Evolutionary conservation across 139 green algal species (phyloP), one percentile per base, ranked within the genome.

Genomic region (Chlamydomonas schloesseri): DNA sequence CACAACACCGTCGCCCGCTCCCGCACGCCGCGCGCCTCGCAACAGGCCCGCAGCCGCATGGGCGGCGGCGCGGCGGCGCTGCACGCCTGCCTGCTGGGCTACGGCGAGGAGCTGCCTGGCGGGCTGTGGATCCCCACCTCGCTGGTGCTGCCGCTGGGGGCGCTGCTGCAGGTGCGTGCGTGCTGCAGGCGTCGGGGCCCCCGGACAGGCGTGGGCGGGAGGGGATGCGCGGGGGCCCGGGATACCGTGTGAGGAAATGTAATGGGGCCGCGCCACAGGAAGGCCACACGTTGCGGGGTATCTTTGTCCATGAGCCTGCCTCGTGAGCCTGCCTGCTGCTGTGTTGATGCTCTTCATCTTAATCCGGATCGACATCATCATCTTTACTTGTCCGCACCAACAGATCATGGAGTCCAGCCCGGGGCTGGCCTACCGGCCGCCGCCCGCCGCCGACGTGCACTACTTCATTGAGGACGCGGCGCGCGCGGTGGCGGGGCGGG

Each of bases 71-170:
- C 53, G 18, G 55, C 8, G 33, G 72, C 34, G 36, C 68, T 87
- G 50, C 26, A 53, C 33, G 29, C 81, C 34, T 71, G 53, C 26
- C 34, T 79, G 69, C 53, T 87, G 69, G 81, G 81, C 4, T 46
- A 24, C 4, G 3, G 46, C 14, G 53, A 79, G 81, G 33, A 29
- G 26, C 34, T 79, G 50, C 23, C 53, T 0, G 9, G 0, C 5
- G 34, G 69, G 1, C 3, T 31, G 34, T 87, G 81, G 81, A 50
- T 87, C 21, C 81, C 81, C 20, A 87, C 81, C 29, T 71, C 69
- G 4, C 79, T 79, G 69, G 68, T 87, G 50, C 70, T 87, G 70
- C 81, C 81, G 53, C 69, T 87, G 53, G 81, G 69, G 8, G 81
- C 34, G 53, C 69, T 87, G 55, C 69, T 87, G 53, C 69, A 78